Evolutionary conservation across 257 asterid species (phyloP).

Genomic region (Nicotiana undulata): DNA sequence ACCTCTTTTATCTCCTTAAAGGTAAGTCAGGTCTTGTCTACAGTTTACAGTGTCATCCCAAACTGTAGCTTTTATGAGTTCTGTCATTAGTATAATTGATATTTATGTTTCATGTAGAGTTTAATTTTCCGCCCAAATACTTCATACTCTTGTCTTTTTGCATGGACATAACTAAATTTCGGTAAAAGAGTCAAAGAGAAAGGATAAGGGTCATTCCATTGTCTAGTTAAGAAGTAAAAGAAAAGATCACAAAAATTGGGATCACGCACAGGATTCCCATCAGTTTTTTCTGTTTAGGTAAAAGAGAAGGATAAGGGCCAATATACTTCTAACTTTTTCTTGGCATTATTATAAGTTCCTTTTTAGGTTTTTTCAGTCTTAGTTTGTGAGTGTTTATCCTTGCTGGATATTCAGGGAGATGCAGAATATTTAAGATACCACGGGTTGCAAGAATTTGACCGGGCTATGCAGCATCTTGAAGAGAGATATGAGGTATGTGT

Average conservation of each 20-base stretch:
- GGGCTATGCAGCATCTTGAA: conserved; percentile 93
- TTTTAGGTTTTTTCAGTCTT: neutral
- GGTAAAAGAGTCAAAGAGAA: too few relatives aligned
- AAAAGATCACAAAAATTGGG: neutral
- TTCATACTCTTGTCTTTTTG: neutral
- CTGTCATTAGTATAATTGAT: neutral
- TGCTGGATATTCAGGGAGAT: conserved; percentile 63
- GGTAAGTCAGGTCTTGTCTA: neutral
- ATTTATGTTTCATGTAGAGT: neutral
- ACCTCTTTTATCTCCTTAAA: neutral
- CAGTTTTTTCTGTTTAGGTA: neutral
- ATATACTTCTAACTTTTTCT: neutral
- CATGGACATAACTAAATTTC: neutral
- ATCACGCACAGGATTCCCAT: neutral
- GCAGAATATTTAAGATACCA: conserved; percentile 65
- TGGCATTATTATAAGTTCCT: neutral
- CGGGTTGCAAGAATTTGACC: conserved; percentile 95
- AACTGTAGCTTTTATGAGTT: neutral
- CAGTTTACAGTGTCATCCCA: neutral
- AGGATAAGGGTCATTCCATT: neutral
- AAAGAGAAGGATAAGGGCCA: neutral
- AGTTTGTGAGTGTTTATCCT: conserved; percentile 2
- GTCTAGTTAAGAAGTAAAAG: neutral
- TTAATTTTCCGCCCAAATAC: too few relatives aligned
- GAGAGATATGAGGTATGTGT: conserved; percentile 68